Conservation (phyloP, 164 flowering plant species). For the Brasenia schreberi region DNA sequence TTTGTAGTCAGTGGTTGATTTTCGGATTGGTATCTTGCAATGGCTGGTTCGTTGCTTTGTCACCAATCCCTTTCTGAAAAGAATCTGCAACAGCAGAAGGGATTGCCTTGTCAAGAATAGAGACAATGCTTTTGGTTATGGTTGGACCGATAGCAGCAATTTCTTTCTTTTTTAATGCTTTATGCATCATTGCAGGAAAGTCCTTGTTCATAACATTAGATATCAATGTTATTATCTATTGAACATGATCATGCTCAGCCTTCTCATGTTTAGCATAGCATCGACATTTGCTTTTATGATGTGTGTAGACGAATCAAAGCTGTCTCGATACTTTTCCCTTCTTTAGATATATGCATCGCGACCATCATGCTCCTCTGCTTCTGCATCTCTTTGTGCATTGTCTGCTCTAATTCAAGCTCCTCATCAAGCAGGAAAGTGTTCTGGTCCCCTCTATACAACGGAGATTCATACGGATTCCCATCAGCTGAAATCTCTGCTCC, state of each 20-base stretch:
- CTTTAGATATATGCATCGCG: constrained; percentile 58
- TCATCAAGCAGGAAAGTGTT: constrained; percentile 82
- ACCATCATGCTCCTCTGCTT: constrained; percentile 47
- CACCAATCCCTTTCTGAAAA: constrained; percentile 95
- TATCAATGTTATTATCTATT: constrained; percentile 42
- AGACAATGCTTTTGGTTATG: constrained; percentile 47
- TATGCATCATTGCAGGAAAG: constrained; percentile 51
- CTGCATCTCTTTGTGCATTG: constrained; percentile 25
- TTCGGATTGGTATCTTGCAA: constrained; percentile 69
- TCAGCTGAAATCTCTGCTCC: not conserved
- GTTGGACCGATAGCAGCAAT: constrained; percentile 55
- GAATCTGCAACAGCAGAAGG: constrained; percentile 51
- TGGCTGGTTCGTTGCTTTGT: constrained; percentile 77
- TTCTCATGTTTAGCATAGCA: constrained; percentile 55
- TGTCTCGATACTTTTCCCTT: constrained; percentile 77
- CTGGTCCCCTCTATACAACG: constrained; percentile 12
- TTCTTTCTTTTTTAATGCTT: constrained; percentile 50
- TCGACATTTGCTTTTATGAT: constrained; percentile 61
- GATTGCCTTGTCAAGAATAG: constrained; percentile 61
- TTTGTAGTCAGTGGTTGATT: constrained; percentile 75
- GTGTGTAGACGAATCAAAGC: constrained; percentile 70
- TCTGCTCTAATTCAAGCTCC: constrained; percentile 67
- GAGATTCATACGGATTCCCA: constrained; percentile 6
- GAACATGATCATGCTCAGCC: constrained; percentile 51
- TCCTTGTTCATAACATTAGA: constrained; percentile 59